Evolutionary conservation across 371 early-diverging fungal genomes (phyloP), one percentile per base, ranked within the genome.

Genomic region (Lichtheimia ornata): DNA sequence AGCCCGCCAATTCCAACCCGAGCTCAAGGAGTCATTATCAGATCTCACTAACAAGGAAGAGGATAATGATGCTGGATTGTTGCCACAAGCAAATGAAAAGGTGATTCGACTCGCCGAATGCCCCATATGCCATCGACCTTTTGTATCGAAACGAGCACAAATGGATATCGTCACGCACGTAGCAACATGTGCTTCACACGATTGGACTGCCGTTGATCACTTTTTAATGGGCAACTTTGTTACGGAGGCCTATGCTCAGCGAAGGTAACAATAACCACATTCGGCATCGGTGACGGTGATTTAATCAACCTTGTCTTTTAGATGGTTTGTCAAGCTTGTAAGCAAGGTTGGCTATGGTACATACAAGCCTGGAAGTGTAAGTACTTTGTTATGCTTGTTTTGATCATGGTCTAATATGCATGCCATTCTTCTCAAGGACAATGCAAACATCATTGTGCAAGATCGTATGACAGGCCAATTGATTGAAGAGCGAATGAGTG

Each of bases 401-500:
- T 3, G 9, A 52, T 18, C 7, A 40, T 56, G 35, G 11, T 35
- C 22, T 56, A 41, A 56, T 5, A 56, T 40, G 41, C n/a, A 40
- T 43, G 30, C 1, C 22, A 22, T 22, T 20, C 2, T 55, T 47
- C 17, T 50, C 4, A 15, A 83, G 79, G 85, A 84, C 59, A 86
- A 86, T 59, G 92, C 89, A 56, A 91, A 91, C 62, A 93, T 94
- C 53, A 79, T 93, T 28, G 88, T 92, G 1, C 88, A 89, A 70
- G 91, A 93, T 60, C 77, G 94, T 18, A 20, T 54, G 6, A 88
- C 91, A 0, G 93, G 93, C 0, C 84, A 83, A 56, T 73, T 92
- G 55, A 67, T 89, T 13, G 94, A 95, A 63, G 95, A 95, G 54
- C 85, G 88, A 50, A 94, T 95, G 77, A 90, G 93, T 30, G 81